Percentiles rank a stretch among this genome's conserved stretches.
These are phyloP conservation scores for Acacia melanoxylon DNA, from an alignment of 306 rosid genomes.

Conservation along the genomic window DNA sequence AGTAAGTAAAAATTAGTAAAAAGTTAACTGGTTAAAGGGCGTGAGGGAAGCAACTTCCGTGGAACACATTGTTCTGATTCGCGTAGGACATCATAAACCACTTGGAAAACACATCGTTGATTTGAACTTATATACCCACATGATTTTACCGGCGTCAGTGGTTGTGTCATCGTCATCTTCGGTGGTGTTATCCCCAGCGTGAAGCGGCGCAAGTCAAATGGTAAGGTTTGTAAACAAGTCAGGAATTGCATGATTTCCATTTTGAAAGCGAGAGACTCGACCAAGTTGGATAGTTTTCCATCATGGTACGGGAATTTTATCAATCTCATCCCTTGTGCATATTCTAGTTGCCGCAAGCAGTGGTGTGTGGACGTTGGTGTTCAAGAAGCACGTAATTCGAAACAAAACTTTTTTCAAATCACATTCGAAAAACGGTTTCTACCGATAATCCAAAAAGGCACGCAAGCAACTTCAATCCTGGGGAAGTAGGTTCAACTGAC, in stretches of 20 bases:
- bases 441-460: too few relatives aligned
- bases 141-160: slow-evolving; percentile 31
- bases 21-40: too few relatives aligned
- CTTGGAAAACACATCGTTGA: slow-evolving; percentile 57
- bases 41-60: too few relatives aligned
- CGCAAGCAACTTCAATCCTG: slow-evolving; percentile 84
- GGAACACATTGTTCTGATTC: slow-evolving; percentile 36
- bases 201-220: slow-evolving; percentile 72
- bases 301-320: slow-evolving; percentile 57
- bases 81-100: slow-evolving; percentile 88
- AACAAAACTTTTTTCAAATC: too few relatives aligned
- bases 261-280: slow-evolving; percentile 63
- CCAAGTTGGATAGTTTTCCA: slow-evolving; percentile 52
- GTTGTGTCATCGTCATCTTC: slow-evolving; percentile 51
- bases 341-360: slow-evolving; percentile 59
- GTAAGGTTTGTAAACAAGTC: slow-evolving; percentile 69
- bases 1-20: too few relatives aligned
- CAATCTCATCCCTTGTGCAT: slow-evolving; percentile 87
- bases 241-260: slow-evolving; percentile 80
- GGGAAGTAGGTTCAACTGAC: slow-evolving; percentile 76
- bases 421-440: too few relatives aligned
- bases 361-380: slow-evolving; percentile 36
- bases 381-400: too few relatives aligned
- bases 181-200: slow-evolving; percentile 50
- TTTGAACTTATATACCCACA: slow-evolving; percentile 27